Evolutionary conservation across 805 yeast species (phyloP), one percentile per base, ranked within the genome.

Genomic region (Cyberlindnera maclurae): DNA sequence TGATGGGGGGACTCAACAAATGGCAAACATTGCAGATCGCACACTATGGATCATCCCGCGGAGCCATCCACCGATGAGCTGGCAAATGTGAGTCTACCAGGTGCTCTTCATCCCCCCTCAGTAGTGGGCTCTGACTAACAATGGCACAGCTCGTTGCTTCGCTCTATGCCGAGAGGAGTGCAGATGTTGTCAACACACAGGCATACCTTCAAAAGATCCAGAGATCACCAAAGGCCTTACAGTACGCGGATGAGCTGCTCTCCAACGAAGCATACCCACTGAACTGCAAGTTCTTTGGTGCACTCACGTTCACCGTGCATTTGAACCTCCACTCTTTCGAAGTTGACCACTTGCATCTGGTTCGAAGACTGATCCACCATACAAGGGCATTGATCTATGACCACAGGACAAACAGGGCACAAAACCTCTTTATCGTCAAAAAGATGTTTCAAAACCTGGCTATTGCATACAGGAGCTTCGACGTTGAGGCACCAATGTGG

Each of bases 281-380:
- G 32, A 73, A 72, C 41, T 73, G 79, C 44, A 75, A 77, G 51
- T 86, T 81, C 55, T 80, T 86, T 51, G 96, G 95, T 0, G 95
- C 94, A 0, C 67, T 83, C 41, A 86, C 95, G 0, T 77, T 75
- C 42, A 72, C 86, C 0, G 93, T 86, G 4, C 65, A 70, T 45
- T 58, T 82, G 32, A 75, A 73, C 24, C 7, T 13, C 15, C 5
- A 12, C 5, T 12, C 26, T 4, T 12, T 16, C 24, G 38, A 6
- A 30, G 38, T 17, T 37, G 41, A n/a, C 46, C 50, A 5, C 45
- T 41, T 12, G 41, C 50, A 50, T 3, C 17, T 39, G 12, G 49
- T 50, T 7, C 44, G 47, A 11, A 41, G 39, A 8, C 28, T 54
- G 15, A 30, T 51, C 3, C 27, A 16, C 20, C 60, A 57, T 13